Conservation (phyloP, 768 basidiomycete genomes). For the Amanita phalloides region DNA sequence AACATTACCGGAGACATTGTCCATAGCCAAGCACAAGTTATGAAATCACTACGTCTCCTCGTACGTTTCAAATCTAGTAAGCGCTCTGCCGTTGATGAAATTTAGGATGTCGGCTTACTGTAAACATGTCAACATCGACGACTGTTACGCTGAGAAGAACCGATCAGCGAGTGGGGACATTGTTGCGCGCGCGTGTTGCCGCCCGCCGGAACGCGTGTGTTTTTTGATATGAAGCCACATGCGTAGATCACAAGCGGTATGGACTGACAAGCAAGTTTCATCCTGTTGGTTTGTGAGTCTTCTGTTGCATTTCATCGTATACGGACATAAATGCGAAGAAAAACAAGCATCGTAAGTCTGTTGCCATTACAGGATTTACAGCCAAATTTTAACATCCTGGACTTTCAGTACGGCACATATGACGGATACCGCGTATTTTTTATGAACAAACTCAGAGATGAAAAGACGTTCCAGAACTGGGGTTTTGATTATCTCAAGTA, state of each 20-base stretch:
- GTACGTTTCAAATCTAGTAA: constrained; percentile 16
- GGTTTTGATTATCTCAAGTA: constrained; percentile 62
- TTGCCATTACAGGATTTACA: background rate
- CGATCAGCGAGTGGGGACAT: constrained; percentile 40
- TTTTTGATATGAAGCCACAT: background rate
- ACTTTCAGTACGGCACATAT: constrained; percentile 28
- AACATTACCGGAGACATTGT: constrained; percentile 45
- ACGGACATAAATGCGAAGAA: constrained; percentile 14
- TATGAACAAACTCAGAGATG: constrained; percentile 47
- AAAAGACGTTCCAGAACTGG: constrained; percentile 48
- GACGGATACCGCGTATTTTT: constrained; percentile 55
- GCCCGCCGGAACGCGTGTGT: background rate
- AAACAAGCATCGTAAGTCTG: constrained; percentile 30
- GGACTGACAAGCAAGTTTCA: constrained; percentile 49
- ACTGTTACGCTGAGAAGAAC: constrained; percentile 52
- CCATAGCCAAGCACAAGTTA: constrained; percentile 35
- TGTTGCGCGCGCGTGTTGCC: constrained; percentile 29
- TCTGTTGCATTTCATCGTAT: background rate
- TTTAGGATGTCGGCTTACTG: constrained; percentile 50
- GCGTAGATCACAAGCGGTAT: constrained; percentile 41
- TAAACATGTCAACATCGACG: constrained; percentile 50
- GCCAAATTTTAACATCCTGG: background rate
- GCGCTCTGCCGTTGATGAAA: background rate
- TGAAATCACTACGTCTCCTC: constrained; percentile 46
- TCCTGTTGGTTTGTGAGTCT: constrained; percentile 40